Conservation (phyloP, 108 stramenopile genomes). For the Pinguiococcus pyrenoidosus region DNA sequence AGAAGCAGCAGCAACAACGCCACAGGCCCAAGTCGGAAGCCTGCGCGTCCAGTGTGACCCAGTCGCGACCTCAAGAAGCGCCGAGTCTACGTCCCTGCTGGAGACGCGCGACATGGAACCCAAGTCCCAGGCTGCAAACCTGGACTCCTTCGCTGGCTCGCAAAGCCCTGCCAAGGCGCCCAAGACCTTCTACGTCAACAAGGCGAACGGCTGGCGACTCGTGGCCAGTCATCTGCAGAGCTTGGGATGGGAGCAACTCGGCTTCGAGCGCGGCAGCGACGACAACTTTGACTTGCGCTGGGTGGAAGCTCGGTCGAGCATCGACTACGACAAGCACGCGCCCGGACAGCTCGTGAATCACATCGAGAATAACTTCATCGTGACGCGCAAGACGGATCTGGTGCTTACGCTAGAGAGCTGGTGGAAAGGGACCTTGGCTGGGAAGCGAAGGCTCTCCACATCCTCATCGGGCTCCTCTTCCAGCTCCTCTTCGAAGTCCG, state of each 20-base stretch:
- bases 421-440: not conserved
- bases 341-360: conserved; percentile 21
- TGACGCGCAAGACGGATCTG: conserved; percentile 14
- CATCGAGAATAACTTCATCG: conserved; percentile 17
- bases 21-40: no score
- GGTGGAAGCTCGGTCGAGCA: conserved; percentile 16
- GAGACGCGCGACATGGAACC: no score
- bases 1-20: not conserved
- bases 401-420: conserved; percentile 2
- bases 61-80: no score
- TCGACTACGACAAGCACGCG: conserved; percentile 13
- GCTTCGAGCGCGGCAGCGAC: conserved; percentile 13
- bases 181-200: conserved; percentile 11
- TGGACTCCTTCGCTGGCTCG: no score
- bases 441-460: no score
- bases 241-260: conserved; percentile 11
- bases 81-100: no score
- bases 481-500: conserved; percentile 3
- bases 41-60: no score
- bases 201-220: conserved; percentile 17
- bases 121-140: no score
- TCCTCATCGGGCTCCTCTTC: no score
- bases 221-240: conserved; percentile 6
- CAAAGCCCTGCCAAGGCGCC: no score
- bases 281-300: conserved; percentile 12